A percentile compares a stretch with the other conserved stretches of the same genome.
Conservation (phyloP, 164 flowering plant species). For the Houttuynia cordata region DNA sequence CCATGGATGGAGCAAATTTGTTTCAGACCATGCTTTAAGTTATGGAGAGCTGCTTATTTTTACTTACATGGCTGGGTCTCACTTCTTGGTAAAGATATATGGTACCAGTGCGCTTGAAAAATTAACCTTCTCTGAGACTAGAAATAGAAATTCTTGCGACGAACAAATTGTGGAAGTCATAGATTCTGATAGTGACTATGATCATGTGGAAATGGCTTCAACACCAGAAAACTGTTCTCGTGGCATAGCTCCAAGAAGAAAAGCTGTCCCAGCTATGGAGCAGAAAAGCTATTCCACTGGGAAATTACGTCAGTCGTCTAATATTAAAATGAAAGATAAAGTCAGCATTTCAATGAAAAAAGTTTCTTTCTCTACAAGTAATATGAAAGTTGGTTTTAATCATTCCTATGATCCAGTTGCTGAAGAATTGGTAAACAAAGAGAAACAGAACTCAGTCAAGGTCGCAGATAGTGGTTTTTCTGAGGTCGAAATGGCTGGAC, state of each 20-base stretch:
- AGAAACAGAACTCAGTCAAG: neutral
- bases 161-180: neutral
- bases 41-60: slow-evolving; percentile 35
- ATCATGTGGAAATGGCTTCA: neutral
- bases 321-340: neutral
- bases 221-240: neutral
- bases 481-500: neutral
- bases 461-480: neutral
- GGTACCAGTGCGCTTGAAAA: slow-evolving; percentile 25
- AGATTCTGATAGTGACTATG: neutral
- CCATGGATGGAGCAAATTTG: slow-evolving; percentile 43
- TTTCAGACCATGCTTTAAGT: slow-evolving; percentile 26
- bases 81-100: slow-evolving; percentile 31
- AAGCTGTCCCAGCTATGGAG: neutral
- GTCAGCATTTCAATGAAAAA: neutral
- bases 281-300: too few species aligned
- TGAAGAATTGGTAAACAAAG: neutral
- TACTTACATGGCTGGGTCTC: slow-evolving; percentile 19
- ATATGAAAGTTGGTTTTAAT: neutral
- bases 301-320: neutral
- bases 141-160: neutral
- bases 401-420: neutral
- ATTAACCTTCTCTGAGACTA: slow-evolving; percentile 12
- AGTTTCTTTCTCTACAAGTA: neutral
- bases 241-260: neutral